phyloP scores from a whole-genome alignment of 495 filamentous ascomycete genomes.

The Trichoderma virens region DNA sequence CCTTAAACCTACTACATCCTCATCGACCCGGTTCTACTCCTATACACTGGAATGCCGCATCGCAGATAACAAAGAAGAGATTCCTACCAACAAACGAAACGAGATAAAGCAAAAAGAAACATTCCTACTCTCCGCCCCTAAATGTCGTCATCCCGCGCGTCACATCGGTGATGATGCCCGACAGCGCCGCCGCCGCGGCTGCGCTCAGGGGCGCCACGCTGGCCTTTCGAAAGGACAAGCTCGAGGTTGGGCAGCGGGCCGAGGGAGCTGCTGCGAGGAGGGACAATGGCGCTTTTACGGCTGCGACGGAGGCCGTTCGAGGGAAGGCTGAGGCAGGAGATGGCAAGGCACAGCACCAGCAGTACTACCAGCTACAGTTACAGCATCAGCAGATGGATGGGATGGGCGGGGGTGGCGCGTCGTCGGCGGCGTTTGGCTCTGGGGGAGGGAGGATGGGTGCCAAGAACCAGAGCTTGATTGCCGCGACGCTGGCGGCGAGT shows the following conservation, averaged over 20 bases:
- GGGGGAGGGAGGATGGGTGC: constrained; percentile 15
- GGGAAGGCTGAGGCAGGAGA: not conserved
- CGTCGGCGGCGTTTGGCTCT: constrained; percentile 19
- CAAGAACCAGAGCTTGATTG: constrained; percentile 45
- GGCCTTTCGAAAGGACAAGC: constrained; percentile 31
- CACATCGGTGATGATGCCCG: constrained; percentile 4
- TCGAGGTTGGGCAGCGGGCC: constrained; percentile 14
- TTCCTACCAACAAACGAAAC: too few relatives aligned
- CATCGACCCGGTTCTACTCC: too few relatives aligned
- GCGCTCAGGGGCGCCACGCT: constrained; percentile 40
- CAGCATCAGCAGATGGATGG: not conserved
- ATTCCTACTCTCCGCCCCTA: not conserved
- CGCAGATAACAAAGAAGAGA: too few relatives aligned
- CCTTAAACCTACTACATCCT: too few relatives aligned
- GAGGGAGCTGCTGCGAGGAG: constrained; percentile 16
- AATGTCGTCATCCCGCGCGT: not conserved
- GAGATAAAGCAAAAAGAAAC: not conserved
- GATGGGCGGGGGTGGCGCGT: not conserved
- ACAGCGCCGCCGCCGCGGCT: constrained; percentile 17
- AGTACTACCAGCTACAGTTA: not conserved
- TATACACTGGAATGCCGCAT: too few relatives aligned
- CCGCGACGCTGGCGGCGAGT: constrained; percentile 49
- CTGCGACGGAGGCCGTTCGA: constrained; percentile 26
- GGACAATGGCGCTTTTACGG: constrained; percentile 40
- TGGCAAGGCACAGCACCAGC: not conserved